Evolutionary conservation across 768 basidiomycete genomes (phyloP).

Genomic region (Suillus spraguei): DNA sequence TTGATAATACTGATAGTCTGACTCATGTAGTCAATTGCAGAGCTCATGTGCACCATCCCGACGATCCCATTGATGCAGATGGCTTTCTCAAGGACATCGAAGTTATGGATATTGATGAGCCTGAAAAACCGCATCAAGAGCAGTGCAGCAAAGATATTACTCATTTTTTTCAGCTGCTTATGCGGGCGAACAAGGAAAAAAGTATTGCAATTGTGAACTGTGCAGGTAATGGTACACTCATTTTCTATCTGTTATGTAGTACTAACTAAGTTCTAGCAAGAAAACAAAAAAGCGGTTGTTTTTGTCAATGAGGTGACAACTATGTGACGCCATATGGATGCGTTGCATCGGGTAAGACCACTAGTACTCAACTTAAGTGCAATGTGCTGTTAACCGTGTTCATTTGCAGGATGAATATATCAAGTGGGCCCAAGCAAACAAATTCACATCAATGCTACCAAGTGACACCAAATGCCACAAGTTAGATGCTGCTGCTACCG

Average conservation of each 20-base stretch:
- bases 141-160: not conserved
- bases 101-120: not conserved
- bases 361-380: too few relatives aligned
- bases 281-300: not conserved
- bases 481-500: too few relatives aligned
- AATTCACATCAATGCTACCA: too few relatives aligned
- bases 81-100: not conserved
- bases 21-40: too few relatives aligned
- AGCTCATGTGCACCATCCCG: too few relatives aligned
- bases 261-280: not conserved
- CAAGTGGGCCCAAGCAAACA: too few relatives aligned
- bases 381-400: too few relatives aligned
- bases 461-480: too few relatives aligned
- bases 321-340: not conserved
- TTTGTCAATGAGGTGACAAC: not conserved
- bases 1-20: too few relatives aligned
- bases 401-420: slow-evolving; percentile 1
- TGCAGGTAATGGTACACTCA: not conserved
- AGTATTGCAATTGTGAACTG: not conserved
- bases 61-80: not conserved
- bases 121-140: not conserved
- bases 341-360: too few relatives aligned
- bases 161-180: not conserved
- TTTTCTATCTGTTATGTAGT: not conserved
- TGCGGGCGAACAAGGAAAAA: not conserved